phyloP scores from a whole-genome alignment of 176 grass and related monocot genomes.

The Eleusine coracana region DNA sequence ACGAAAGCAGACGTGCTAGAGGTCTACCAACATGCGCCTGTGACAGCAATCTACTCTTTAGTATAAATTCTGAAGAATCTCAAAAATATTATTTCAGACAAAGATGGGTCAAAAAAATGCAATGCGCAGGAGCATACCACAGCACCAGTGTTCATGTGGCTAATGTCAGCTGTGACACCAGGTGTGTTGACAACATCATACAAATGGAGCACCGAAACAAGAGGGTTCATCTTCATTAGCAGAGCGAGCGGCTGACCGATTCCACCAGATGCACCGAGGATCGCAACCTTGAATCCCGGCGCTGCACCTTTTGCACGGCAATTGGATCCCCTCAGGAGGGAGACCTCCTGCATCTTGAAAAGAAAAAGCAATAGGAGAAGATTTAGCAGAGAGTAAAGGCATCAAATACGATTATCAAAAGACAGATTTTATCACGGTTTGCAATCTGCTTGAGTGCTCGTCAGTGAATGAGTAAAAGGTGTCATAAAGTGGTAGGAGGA shows the following conservation, averaged over 20 bases:
- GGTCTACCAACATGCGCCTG: neutral
- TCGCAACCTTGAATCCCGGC: conserved; percentile 80
- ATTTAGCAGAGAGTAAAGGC: neutral
- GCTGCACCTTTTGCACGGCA: conserved; percentile 85
- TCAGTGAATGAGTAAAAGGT: neutral
- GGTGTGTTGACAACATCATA: conserved; percentile 89
- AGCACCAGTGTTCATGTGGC: conserved; percentile 90
- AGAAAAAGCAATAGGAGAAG: conserved; percentile 23
- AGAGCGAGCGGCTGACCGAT: conserved; percentile 84
- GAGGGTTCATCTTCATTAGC: conserved; percentile 92
- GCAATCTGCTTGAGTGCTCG: neutral
- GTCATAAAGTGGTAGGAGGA: neutral
- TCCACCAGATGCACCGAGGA: conserved; percentile 84
- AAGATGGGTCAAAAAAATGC: neutral
- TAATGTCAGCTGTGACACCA: conserved; percentile 88
- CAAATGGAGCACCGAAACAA: conserved; percentile 80
- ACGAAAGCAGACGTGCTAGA: neutral
- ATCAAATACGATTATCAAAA: neutral
- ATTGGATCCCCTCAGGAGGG: conserved; percentile 43
- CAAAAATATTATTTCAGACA: neutral
- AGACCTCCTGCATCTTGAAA: conserved; percentile 54
- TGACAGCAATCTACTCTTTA: neutral
- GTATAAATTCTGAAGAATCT: neutral
- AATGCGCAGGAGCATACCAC: conserved; percentile 54
- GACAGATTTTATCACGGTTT: neutral